Evolutionary conservation across 2,329 filamentous ascomycete species (phyloP).

Genomic region (Trichophaea hybrida): DNA sequence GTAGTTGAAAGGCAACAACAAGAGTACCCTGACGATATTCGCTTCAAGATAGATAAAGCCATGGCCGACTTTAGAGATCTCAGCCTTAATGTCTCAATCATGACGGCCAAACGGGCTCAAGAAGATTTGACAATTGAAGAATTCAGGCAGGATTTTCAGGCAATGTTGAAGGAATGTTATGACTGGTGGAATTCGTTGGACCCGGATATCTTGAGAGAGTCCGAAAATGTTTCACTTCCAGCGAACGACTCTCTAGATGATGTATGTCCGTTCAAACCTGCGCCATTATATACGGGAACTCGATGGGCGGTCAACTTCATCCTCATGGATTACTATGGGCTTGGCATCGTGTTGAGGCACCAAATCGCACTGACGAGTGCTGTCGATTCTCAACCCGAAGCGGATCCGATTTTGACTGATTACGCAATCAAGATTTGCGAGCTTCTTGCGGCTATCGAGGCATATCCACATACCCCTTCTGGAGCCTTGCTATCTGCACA

Average conservation of each 20-base stretch:
- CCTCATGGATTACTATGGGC: slow-evolving; percentile 61
- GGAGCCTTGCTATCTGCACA: slow-evolving; percentile 61
- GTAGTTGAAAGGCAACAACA: slow-evolving; percentile 47
- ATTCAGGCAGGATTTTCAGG: slow-evolving; percentile 45
- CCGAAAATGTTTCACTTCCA: slow-evolving; percentile 9
- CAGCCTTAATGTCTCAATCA: slow-evolving; percentile 62
- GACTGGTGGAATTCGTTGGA: slow-evolving; percentile 45
- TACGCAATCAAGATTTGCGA: slow-evolving; percentile 59
- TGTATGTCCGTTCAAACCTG: slow-evolving; percentile 46
- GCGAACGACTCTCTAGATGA: slow-evolving; percentile 10
- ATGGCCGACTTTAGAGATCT: slow-evolving; percentile 55
- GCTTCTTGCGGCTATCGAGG: slow-evolving; percentile 63
- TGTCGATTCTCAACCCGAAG: neutral
- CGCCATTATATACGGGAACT: slow-evolving; percentile 54
- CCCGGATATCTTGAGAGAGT: slow-evolving; percentile 30
- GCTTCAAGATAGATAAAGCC: slow-evolving; percentile 52
- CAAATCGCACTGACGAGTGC: slow-evolving; percentile 46
- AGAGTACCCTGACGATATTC: slow-evolving; percentile 47
- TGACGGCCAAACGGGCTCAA: slow-evolving; percentile 52
- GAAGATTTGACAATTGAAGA: slow-evolving; percentile 49
- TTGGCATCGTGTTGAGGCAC: slow-evolving; percentile 66
- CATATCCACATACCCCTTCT: slow-evolving; percentile 53
- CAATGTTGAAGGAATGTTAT: slow-evolving; percentile 14
- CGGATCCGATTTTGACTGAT: slow-evolving; percentile 33
- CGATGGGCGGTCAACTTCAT: slow-evolving; percentile 63